These are phyloP conservation scores for Schoenoplectus triqueter DNA, from an alignment of 202 grass and related monocot genomes.

Conservation along the genomic window DNA sequence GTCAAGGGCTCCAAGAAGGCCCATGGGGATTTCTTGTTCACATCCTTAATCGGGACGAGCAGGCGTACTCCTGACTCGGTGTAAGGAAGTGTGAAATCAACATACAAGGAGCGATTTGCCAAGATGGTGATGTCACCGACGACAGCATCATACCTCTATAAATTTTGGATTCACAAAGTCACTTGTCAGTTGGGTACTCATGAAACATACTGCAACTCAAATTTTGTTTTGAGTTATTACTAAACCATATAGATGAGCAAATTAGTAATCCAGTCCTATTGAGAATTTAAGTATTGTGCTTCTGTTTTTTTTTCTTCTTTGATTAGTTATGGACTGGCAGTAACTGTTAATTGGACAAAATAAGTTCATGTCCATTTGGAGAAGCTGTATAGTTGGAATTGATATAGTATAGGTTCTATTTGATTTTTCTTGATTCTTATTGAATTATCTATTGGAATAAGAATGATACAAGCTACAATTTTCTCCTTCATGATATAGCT, in stretches of 20 bases:
- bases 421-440: neutral
- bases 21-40: slow-evolving; percentile 63
- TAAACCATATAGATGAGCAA: slow-evolving; percentile 3
- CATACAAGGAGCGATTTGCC: slow-evolving; percentile 72
- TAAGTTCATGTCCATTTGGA: neutral
- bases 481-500: neutral
- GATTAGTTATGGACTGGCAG: neutral
- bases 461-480: neutral
- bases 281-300: neutral
- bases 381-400: neutral
- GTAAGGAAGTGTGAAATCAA: slow-evolving; percentile 87
- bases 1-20: slow-evolving; percentile 69
- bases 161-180: slow-evolving; percentile 12
- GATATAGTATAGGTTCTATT: neutral
- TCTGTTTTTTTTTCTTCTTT: neutral
- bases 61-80: slow-evolving; percentile 85
- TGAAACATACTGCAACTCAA: neutral
- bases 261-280: neutral
- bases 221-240: slow-evolving; percentile 1
- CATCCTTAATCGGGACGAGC: slow-evolving; percentile 70
- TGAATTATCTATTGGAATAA: neutral
- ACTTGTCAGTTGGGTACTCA: neutral
- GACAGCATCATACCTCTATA: slow-evolving; percentile 67
- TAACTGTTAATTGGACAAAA: neutral
- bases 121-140: slow-evolving; percentile 79